These are phyloP conservation scores for Leccinum fibrillosum DNA, from an alignment of 768 basidiomycete genomes.

Conservation along the genomic window DNA sequence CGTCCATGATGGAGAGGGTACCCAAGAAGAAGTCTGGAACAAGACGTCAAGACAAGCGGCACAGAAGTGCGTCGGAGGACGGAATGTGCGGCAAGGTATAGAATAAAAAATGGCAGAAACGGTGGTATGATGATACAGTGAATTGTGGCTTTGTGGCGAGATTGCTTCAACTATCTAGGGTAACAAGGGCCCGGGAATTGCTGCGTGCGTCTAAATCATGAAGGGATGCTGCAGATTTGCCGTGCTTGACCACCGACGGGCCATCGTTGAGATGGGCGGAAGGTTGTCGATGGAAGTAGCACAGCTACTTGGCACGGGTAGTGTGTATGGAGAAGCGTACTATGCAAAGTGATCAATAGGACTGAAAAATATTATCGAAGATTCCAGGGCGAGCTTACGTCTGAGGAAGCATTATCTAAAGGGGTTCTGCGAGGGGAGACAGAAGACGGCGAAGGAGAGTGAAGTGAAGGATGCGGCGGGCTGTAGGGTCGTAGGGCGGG, in stretches of 20 bases:
- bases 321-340: slow-evolving; percentile 24
- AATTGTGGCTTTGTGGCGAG: slow-evolving; percentile 6
- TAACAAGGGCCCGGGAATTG: slow-evolving; percentile 1
- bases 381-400: slow-evolving; percentile 16
- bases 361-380: neutral
- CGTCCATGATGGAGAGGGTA: slow-evolving; percentile 23
- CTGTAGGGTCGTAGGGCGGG: slow-evolving; percentile 30
- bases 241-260: slow-evolving; percentile 37
- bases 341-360: slow-evolving; percentile 9
- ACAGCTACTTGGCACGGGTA: slow-evolving; percentile 27
- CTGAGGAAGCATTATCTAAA: slow-evolving; percentile 24
- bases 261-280: slow-evolving; percentile 33
- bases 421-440: slow-evolving; percentile 25
- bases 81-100: slow-evolving; percentile 6
- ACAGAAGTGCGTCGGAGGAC: neutral
- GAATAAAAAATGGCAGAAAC: slow-evolving; percentile 7
- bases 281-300: slow-evolving; percentile 32
- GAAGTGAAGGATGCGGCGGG: slow-evolving; percentile 23
- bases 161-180: slow-evolving; percentile 3
- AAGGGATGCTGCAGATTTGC: slow-evolving; percentile 32
- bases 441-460: slow-evolving; percentile 28
- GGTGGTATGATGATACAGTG: slow-evolving; percentile 14
- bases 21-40: slow-evolving; percentile 30
- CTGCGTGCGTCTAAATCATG: slow-evolving; percentile 30
- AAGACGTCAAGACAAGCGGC: slow-evolving; percentile 28